A percentile compares a stretch with the other conserved stretches of the same genome.
Evolutionary conservation across 2,329 filamentous ascomycete genomes (phyloP).

Genomic region (Neonectria neomacrospora): DNA sequence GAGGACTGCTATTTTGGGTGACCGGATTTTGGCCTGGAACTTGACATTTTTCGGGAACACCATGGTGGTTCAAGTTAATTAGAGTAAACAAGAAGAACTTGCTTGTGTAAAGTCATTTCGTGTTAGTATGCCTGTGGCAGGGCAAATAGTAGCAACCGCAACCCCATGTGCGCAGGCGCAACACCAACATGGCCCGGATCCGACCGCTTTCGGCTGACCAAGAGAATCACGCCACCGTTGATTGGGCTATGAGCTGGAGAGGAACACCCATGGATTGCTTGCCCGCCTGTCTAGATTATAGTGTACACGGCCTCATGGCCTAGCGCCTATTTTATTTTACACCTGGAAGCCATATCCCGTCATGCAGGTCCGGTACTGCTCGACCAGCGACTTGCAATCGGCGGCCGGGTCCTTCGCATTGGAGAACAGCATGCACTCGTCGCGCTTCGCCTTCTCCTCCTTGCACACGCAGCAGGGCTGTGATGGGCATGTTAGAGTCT

Average conservation of each 20-base stretch:
- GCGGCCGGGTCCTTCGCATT: slow-evolving; percentile 81
- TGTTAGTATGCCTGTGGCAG: background rate
- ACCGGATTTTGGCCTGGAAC: background rate
- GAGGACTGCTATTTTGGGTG: background rate
- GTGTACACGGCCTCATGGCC: slow-evolving; percentile 38
- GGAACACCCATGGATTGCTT: slow-evolving; percentile 37
- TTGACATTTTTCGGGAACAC: background rate
- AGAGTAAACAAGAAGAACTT: background rate
- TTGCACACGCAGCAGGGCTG: slow-evolving; percentile 99
- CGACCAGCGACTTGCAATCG: slow-evolving; percentile 85
- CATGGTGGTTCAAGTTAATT: background rate
- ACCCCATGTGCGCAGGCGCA: background rate
- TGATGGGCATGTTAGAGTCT: slow-evolving; percentile 18
- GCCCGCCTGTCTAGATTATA: slow-evolving; percentile 41
- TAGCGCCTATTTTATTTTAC: slow-evolving; percentile 45
- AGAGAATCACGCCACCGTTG: slow-evolving; percentile 38
- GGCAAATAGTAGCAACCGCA: background rate
- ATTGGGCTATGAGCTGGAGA: slow-evolving; percentile 30
- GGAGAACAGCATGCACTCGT: slow-evolving; percentile 99
- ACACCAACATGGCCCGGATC: background rate
- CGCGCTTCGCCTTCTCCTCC: slow-evolving; percentile 88
- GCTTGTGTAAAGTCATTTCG: background rate
- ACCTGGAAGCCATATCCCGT: slow-evolving; percentile 88
- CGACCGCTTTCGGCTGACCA: slow-evolving; percentile 15
- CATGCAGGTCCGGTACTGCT: slow-evolving; percentile 93